Evolutionary conservation across 1,284 basidiomycete genomes (phyloP).

Genomic region (Wallemia mellicola): DNA sequence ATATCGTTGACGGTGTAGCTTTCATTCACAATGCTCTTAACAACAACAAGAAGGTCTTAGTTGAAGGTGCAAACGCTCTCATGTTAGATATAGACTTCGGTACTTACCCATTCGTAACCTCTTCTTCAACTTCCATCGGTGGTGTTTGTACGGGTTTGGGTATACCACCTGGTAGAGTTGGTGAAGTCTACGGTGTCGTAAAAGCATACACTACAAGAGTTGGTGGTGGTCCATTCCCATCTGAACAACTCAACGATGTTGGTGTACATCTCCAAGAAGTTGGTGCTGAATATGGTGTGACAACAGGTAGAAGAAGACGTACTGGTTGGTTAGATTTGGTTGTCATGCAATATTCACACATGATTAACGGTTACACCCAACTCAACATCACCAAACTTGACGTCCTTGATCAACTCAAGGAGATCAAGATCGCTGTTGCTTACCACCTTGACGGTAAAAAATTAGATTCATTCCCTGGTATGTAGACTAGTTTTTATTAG

Average conservation of each 20-base stretch:
- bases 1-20: conserved; percentile 58
- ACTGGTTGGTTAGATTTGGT: conserved; percentile 96
- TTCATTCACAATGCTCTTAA: conserved; percentile 57
- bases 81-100: conserved; percentile 97
- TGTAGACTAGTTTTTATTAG: conserved; percentile 10
- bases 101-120: conserved; percentile 91
- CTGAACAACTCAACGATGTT: conserved; percentile 63
- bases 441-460: conserved; percentile 53
- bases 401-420: conserved; percentile 50
- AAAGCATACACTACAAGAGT: conserved; percentile 97
- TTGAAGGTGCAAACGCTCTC: conserved; percentile 89
- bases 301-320: conserved; percentile 67
- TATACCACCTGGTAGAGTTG: conserved; percentile 63
- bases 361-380: conserved; percentile 84
- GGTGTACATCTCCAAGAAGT: conserved; percentile 79
- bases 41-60: conserved; percentile 41
- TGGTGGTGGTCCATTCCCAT: conserved; percentile 88
- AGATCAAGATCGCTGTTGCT: conserved; percentile 64
- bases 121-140: conserved; percentile 63
- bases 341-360: conserved; percentile 65
- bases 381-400: conserved; percentile 94
- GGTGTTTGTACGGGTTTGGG: conserved; percentile 83
- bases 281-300: conserved; percentile 67
- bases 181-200: conserved; percentile 62
- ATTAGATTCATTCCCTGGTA: conserved; percentile 63